phyloP scores from a whole-genome alignment of 495 filamentous ascomycete species.

The Symbiotaphrina buchneri region DNA sequence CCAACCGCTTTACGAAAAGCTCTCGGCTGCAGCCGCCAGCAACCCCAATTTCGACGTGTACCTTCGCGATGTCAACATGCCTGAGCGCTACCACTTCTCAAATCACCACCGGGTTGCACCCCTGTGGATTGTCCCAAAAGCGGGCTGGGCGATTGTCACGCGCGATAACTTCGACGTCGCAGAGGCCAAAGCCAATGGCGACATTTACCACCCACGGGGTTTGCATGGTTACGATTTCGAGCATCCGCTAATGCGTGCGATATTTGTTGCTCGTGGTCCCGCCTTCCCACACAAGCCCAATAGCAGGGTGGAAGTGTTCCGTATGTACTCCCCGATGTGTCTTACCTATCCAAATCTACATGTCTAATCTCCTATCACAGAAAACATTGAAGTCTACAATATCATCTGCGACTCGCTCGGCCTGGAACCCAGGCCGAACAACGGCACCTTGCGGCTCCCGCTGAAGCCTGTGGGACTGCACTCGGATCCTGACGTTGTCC shows the following conservation, averaged over 20 bases:
- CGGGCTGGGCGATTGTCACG: constrained; percentile 75
- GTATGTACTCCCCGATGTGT: constrained; percentile 25
- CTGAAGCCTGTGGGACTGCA: constrained; percentile 48
- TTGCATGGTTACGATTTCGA: constrained; percentile 83
- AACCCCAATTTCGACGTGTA: constrained; percentile 59
- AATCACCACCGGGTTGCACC: constrained; percentile 76
- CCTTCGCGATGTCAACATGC: constrained; percentile 61
- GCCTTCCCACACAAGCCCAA: constrained; percentile 70
- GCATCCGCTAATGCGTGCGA: constrained; percentile 77
- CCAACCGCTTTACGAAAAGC: constrained; percentile 14
- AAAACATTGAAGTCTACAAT: constrained; percentile 92
- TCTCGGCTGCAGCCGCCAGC: constrained; percentile 23
- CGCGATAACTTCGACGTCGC: constrained; percentile 52
- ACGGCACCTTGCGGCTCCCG: constrained; percentile 70
- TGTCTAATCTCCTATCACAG: constrained; percentile 14
- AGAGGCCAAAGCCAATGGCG: constrained; percentile 31
- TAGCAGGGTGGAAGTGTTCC: constrained; percentile 61
- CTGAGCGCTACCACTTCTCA: constrained; percentile 68
- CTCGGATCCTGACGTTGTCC: constrained; percentile 18
- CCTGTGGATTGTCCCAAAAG: constrained; percentile 75
- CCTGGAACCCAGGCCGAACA: constrained; percentile 45
- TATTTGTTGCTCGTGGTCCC: constrained; percentile 74
- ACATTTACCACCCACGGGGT: constrained; percentile 49
- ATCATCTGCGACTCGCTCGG: constrained; percentile 73
- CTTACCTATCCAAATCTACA: constrained; percentile 7